Evolutionary conservation across 345 rosid species (phyloP), one percentile per base, ranked within the genome.

Genomic region (sweet orange (Citrus sinensis)): DNA sequence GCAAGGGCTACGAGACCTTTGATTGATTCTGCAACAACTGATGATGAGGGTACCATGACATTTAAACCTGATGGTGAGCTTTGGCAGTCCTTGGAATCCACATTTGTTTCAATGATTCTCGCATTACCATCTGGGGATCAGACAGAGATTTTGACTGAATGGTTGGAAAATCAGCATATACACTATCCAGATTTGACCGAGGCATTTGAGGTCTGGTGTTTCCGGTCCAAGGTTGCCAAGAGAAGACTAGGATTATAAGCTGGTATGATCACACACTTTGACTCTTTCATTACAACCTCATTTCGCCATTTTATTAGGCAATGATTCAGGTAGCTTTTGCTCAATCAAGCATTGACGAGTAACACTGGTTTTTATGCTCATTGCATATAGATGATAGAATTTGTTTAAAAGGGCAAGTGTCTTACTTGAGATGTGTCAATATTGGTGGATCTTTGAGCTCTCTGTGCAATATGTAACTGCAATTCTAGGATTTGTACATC

Each of bases 191-290:
- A 95, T 84, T 85, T 95, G 77, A 91, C 96, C 0, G 97, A 95
- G 83, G 99, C 93, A 64, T 93, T 93, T 76, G 98, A 95, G 81
- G 87, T 87, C 62, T 95, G 98, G 99, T 92, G 98, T 85, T 90
- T 85, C 80, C 84, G 96, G 83, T 87, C 97, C 73, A 93, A 92
- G 85, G 90, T 89, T 27, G 93, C 97, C 37, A 88, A 85, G 89
- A 90, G 92, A 82, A 90, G 92, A 78, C 80, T 93, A 62, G 90
- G 89, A 32, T 76, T 81, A 55, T 3, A 82, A 1, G 74, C n/a
- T 5, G 74, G 77, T 76, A 73, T 73, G 54, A 29, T 69, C 46
- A 63, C 25, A 55, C 46, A 61, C 68, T 9, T 6, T 67, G 69
- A 79, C 42, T 11, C 6, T 67, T 67, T 58, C 71, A 4, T 2